Conservation (phyloP, 2,329 filamentous ascomycete genomes). For the Talaromyces sp. region DNA sequence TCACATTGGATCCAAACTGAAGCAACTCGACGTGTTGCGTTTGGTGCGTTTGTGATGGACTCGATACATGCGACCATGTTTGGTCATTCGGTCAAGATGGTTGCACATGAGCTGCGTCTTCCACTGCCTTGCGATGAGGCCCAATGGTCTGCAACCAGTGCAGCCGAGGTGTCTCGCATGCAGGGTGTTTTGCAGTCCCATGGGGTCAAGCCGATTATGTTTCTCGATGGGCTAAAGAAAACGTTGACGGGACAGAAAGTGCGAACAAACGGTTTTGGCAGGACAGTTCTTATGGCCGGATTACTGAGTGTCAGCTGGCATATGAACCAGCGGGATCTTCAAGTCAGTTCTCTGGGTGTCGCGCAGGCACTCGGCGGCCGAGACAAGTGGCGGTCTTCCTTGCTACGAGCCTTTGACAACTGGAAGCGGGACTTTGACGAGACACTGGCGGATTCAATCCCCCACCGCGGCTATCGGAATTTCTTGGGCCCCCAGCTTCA, state of each 20-base stretch:
- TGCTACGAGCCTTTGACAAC: slow-evolving; percentile 84
- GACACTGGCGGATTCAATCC: slow-evolving; percentile 54
- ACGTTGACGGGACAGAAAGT: slow-evolving; percentile 83
- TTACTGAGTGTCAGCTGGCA: slow-evolving; percentile 93
- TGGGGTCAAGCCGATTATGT: slow-evolving; percentile 77
- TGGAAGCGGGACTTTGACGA: slow-evolving; percentile 93
- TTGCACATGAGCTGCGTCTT: slow-evolving; percentile 88
- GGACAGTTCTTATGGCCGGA: slow-evolving; percentile 90
- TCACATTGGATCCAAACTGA: slow-evolving; percentile 94
- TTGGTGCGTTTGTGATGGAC: slow-evolving; percentile 91
- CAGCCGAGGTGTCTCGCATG: slow-evolving; percentile 76
- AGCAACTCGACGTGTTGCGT: slow-evolving; percentile 80
- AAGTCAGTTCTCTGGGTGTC: slow-evolving; percentile 81
- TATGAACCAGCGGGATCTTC: slow-evolving; percentile 92
- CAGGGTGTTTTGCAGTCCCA: slow-evolving; percentile 75
- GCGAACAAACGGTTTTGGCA: slow-evolving; percentile 86
- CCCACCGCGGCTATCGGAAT: slow-evolving; percentile 18
- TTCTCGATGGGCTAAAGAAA: slow-evolving; percentile 84
- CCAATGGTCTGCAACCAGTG: slow-evolving; percentile 85
- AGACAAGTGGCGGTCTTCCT: slow-evolving; percentile 81
- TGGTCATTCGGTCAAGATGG: slow-evolving; percentile 94
- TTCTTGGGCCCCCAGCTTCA: slow-evolving; percentile 13
- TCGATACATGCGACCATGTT: slow-evolving; percentile 98
- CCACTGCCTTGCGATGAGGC: slow-evolving; percentile 89
- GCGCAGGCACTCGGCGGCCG: slow-evolving; percentile 74